Conservation (phyloP, 805 yeast genomes). For the Zygosaccharomyces rouxii region DNA sequence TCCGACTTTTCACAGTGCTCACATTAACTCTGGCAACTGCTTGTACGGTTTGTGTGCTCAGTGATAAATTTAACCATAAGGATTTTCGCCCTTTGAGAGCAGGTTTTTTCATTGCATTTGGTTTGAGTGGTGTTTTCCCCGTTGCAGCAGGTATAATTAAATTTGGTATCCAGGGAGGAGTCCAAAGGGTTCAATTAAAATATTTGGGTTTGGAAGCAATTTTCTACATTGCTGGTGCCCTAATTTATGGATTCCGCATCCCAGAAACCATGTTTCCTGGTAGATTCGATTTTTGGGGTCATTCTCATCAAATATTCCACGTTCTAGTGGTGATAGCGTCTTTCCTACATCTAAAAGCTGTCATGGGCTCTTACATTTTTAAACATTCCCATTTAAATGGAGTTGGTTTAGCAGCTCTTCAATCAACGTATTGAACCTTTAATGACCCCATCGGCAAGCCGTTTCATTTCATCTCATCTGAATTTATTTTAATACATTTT, state of each 20-base stretch:
- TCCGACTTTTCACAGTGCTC: constrained; percentile 34
- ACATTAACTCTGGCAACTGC: constrained; percentile 52
- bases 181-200: constrained; percentile 48
- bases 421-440: neutral
- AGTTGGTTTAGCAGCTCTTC: constrained; percentile 1
- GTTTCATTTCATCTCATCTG: neutral
- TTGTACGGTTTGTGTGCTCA: constrained; percentile 62
- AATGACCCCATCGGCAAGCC: neutral
- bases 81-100: constrained; percentile 74
- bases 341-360: constrained; percentile 64
- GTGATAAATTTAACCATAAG: constrained; percentile 60
- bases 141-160: constrained; percentile 47
- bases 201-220: constrained; percentile 69
- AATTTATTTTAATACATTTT: neutral
- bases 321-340: constrained; percentile 74
- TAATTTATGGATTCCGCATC: constrained; percentile 67
- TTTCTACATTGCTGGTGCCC: constrained; percentile 74
- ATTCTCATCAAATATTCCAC: constrained; percentile 83
- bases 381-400: constrained; percentile 30
- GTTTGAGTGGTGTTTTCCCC: constrained; percentile 71
- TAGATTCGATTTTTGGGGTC: constrained; percentile 61
- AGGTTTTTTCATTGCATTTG: constrained; percentile 70
- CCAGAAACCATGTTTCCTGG: constrained; percentile 72
- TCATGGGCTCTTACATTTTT: constrained; percentile 51
- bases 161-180: constrained; percentile 50